phyloP scores from a whole-genome alignment of 352 stramenopile species.

The Phytophthora boehmeriae region DNA sequence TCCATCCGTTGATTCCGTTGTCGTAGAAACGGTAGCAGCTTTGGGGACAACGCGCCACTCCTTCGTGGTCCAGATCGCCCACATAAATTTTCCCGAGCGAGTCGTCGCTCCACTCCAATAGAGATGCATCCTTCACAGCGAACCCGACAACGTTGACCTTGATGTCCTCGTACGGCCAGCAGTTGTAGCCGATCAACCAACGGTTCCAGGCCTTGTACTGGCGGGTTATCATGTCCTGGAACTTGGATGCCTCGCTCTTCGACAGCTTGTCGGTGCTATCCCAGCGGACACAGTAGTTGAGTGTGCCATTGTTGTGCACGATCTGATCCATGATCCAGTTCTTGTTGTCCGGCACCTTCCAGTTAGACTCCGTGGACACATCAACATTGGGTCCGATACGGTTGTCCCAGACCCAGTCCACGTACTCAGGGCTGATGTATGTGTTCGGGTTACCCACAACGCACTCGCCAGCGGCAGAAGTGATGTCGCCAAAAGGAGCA shows the following conservation, averaged over 20 bases:
- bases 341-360: conserved; percentile 10
- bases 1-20: background rate
- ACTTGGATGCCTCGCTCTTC: conserved; percentile 37
- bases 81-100: conserved; percentile 39
- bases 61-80: conserved; percentile 22
- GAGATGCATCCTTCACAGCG: conserved; percentile 7
- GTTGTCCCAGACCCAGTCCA: conserved; percentile 21
- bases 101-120: conserved; percentile 33
- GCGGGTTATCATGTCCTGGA: conserved; percentile 33
- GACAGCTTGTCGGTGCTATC: conserved; percentile 35
- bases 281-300: conserved; percentile 50
- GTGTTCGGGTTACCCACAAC: conserved; percentile 20
- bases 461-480: conserved; percentile 20
- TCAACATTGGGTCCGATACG: conserved; percentile 10
- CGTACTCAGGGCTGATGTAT: conserved; percentile 14
- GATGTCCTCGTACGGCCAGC: conserved; percentile 19
- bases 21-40: conserved; percentile 36
- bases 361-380: conserved; percentile 5
- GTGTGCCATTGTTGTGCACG: conserved; percentile 38
- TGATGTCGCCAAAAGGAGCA: conserved; percentile 27
- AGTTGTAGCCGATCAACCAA: conserved; percentile 31
- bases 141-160: conserved; percentile 14
- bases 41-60: conserved; percentile 27
- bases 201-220: conserved; percentile 46
- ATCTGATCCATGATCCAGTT: conserved; percentile 41